phyloP scores from a whole-genome alignment of 169 alveolate species.

The Cryptosporidium ubiquitum region DNA sequence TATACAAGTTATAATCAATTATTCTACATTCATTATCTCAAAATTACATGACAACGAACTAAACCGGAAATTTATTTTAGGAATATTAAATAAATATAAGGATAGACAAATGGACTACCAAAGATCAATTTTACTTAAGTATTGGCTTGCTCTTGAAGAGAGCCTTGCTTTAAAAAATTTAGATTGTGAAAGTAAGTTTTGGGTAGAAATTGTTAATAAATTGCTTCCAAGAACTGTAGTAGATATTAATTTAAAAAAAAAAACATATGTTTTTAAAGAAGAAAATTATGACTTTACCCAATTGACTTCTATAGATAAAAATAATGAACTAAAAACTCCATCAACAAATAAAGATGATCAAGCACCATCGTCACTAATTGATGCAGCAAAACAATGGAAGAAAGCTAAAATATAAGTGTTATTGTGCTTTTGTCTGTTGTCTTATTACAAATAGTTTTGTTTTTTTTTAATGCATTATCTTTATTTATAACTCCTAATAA shows the following conservation, averaged over 20 bases:
- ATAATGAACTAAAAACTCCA: background rate
- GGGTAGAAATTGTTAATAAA: slow-evolving; percentile 25
- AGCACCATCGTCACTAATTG: slow-evolving; percentile 24
- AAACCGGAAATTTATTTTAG: slow-evolving; percentile 26
- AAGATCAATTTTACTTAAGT: slow-evolving; percentile 20
- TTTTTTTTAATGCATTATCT: background rate
- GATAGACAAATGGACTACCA: slow-evolving; percentile 30
- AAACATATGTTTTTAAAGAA: slow-evolving; percentile 24
- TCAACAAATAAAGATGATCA: background rate
- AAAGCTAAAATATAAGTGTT: background rate
- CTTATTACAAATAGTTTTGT: background rate
- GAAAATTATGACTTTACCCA: slow-evolving; percentile 12
- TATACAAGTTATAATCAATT: slow-evolving; percentile 79
- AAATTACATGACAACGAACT: slow-evolving; percentile 5
- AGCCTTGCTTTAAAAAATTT: background rate
- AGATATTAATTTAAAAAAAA: slow-evolving; percentile 6
- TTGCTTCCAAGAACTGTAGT: slow-evolving; percentile 13
- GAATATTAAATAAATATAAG: slow-evolving; percentile 27
- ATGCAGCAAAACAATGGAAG: slow-evolving; percentile 68
- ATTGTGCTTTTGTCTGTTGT: background rate
- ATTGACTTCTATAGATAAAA: background rate
- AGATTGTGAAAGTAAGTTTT: slow-evolving; percentile 7
- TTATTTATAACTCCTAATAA: too few species aligned
- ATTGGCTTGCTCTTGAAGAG: slow-evolving; percentile 64
- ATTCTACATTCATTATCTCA: slow-evolving; percentile 31